Base-by-base conservation (phyloP, 768 basidiomycete species). In the Suillus ampliporus region DNA sequence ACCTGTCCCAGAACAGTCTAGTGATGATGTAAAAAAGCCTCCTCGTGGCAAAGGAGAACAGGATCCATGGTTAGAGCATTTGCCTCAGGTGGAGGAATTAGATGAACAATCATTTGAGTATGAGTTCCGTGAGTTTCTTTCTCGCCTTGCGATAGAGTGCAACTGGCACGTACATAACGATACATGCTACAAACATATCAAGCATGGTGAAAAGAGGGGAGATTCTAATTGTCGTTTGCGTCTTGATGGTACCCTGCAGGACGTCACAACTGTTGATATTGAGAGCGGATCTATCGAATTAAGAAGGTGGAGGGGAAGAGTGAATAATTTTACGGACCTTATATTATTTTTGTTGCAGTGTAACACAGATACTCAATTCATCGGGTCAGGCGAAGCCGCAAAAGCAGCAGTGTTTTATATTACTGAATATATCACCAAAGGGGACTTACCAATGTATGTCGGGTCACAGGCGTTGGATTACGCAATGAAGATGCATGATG, bases 361-460 rank as follows among this genome's bases (percentile, higher is more conserved):
- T 21, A 75, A 77, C 14, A 71, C 71, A 53, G 76, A 77, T 19
- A 72, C 75, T 2, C 74, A 77, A 26, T 73, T 60, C 35, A 73
- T 78, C 1, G 71, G 69, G 0, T 78, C 72, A 0, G 76, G 77
- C 0, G 62, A 66, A 15, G 65, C 66, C 0, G 74, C 74, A 0
- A 79, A 77, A 50, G 76, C 74, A 0, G 35, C 75, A 0, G 61
- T 79, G 0, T 77, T 68, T 50, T 79, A 79, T 34, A 64, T 77
- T 0, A 78, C 74, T 0, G 78, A 79, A 38, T 79, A 79, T 41
- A 76, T 79, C 3, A 78, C 76, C 0, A 79, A 79, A 57, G 38
- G 57, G 0, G 28, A 62, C 11, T 19, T 76, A 15, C 61, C 67
- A 4, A 48, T 63, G 0, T 64, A 76, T 57, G 61, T 67, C 0